Conservation (phyloP, 495 filamentous ascomycete species). For the Penicillium salamii region DNA sequence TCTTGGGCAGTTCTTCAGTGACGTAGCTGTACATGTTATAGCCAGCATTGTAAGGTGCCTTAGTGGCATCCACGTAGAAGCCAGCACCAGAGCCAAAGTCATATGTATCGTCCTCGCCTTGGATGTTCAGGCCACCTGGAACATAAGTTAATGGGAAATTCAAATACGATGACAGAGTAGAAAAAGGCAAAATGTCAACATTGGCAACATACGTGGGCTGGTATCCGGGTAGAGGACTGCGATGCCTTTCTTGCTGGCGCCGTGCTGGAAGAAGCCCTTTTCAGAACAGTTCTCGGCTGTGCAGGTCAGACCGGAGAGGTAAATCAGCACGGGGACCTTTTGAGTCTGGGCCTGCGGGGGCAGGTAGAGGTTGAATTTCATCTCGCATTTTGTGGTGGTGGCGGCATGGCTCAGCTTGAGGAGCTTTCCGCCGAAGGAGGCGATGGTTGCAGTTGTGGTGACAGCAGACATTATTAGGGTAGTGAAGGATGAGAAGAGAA, state of each 20-base stretch:
- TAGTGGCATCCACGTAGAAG: constrained; percentile 92
- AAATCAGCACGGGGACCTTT: constrained; percentile 86
- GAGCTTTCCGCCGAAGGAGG: constrained; percentile 92
- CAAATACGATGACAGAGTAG: background rate
- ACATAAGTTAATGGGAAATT: background rate
- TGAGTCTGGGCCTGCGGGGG: constrained; percentile 53
- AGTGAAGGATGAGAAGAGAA: background rate
- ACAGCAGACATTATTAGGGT: constrained; percentile 63
- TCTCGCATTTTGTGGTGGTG: constrained; percentile 59
- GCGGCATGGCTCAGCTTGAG: constrained; percentile 88
- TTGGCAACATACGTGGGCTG: constrained; percentile 73
- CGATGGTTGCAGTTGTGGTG: constrained; percentile 83
- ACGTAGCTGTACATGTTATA: constrained; percentile 97
- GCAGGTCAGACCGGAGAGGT: constrained; percentile 92
- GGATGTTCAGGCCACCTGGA: constrained; percentile 65
- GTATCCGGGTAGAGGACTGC: constrained; percentile 94
- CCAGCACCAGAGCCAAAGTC: constrained; percentile 90
- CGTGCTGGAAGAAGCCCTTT: constrained; percentile 89
- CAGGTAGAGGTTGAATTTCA: constrained; percentile 67
- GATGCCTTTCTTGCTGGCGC: constrained; percentile 72
- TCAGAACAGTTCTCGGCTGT: constrained; percentile 94
- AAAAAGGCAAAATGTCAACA: too few relatives aligned
- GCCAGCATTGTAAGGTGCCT: constrained; percentile 62
- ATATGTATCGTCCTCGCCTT: constrained; percentile 78
- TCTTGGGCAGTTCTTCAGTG: constrained; percentile 71